Evolutionary conservation across 306 rosid genomes (phyloP).

Genomic region (Pyrus pyrifolia): DNA sequence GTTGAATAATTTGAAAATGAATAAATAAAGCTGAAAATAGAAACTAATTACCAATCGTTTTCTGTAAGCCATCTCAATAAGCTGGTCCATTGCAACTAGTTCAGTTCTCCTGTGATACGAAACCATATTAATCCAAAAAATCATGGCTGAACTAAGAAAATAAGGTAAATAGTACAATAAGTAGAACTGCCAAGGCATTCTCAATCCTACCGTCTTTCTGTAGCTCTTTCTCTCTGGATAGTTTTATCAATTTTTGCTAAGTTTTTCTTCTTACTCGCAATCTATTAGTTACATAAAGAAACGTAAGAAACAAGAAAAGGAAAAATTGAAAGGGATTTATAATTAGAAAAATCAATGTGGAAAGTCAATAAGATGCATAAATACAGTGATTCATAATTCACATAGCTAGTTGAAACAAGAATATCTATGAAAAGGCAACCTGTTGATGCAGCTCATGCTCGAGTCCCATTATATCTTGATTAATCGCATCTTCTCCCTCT

Average conservation of each 20-base stretch:
- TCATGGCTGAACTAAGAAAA: conserved; percentile 6
- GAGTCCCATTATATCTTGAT: conserved; percentile 59
- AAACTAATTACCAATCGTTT: conserved; percentile 62
- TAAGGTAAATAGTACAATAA: background rate
- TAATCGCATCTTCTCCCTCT: conserved; percentile 68
- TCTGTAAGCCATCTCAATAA: conserved; percentile 68
- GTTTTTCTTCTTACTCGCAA: conserved; percentile 50
- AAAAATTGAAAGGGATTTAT: conserved; percentile 6
- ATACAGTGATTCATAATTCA: background rate
- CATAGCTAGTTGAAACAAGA: background rate
- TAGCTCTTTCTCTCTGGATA: conserved; percentile 50
- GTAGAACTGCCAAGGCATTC: conserved; percentile 17
- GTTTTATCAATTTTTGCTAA: conserved; percentile 56
- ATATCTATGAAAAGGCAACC: conserved; percentile 33
- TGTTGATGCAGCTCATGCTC: conserved; percentile 52
- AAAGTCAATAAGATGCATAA: background rate
- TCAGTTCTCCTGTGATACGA: conserved; percentile 54
- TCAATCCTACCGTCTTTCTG: conserved; percentile 48
- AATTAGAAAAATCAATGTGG: background rate
- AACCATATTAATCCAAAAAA: conserved; percentile 20
- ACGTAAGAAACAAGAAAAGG: conserved; percentile 21
- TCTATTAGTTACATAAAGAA: conserved; percentile 38
- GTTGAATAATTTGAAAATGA: background rate
- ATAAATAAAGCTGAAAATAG: conserved; percentile 3
- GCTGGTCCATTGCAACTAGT: conserved; percentile 78